Conservation (phyloP, 345 rosid genomes). For the Eucalyptus sp. region DNA sequence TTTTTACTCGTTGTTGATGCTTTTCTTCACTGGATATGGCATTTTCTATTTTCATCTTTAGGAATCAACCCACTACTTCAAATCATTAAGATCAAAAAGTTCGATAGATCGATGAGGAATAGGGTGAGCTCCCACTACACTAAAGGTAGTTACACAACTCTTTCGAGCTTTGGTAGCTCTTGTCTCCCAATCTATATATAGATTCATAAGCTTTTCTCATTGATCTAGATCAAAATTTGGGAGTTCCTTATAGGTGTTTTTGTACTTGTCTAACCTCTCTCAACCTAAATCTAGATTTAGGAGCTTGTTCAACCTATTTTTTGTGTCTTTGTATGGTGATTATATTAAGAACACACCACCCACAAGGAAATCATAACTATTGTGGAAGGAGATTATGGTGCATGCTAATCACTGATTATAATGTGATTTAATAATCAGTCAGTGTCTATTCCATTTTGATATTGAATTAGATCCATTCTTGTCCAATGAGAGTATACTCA, state of each 20-base stretch:
- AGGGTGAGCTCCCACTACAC: accelerated
- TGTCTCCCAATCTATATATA: neutral
- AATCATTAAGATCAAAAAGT: accelerated
- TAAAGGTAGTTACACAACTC: accelerated
- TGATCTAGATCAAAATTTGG: too few species aligned
- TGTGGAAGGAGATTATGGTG: accelerated
- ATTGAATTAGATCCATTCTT: accelerated
- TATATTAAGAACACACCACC: neutral
- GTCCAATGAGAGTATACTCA: neutral
- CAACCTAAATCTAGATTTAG: neutral
- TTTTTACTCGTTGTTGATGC: accelerated
- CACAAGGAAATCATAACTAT: accelerated
- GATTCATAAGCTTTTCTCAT: too few species aligned
- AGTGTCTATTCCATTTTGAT: accelerated
- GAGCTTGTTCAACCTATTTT: neutral
- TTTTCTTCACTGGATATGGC: too few species aligned
- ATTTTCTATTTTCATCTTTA: neutral
- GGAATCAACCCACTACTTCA: neutral
- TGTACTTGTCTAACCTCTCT: neutral
- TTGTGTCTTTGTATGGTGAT: neutral
- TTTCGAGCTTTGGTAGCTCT: neutral
- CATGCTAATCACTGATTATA: accelerated
- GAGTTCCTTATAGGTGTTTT: neutral
- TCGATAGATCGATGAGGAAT: accelerated
- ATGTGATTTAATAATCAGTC: too few species aligned